These are phyloP conservation scores for Zhuliangozyma blackwelliae DNA, from an alignment of 1,139 yeast genomes.

Conservation along the genomic window DNA sequence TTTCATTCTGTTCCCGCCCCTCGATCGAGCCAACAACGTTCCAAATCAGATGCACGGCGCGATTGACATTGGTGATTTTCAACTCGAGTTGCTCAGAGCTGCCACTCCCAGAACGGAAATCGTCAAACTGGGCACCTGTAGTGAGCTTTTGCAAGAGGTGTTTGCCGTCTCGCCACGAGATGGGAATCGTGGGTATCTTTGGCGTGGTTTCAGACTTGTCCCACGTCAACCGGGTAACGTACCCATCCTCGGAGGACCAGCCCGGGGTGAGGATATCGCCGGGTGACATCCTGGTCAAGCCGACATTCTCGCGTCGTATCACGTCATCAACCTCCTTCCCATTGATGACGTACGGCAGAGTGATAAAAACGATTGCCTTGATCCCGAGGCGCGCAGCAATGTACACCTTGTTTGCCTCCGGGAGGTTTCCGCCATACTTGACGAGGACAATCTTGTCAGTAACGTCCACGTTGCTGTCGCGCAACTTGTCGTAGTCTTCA, in stretches of 20 bases:
- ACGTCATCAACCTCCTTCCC: conserved; percentile 31
- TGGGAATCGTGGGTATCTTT: conserved; percentile 69
- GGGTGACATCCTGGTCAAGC: conserved; percentile 57
- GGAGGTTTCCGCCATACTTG: conserved; percentile 46
- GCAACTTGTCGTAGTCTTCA: conserved; percentile 51
- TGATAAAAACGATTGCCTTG: conserved; percentile 34
- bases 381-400: conserved; percentile 29
- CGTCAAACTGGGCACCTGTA: conserved; percentile 41
- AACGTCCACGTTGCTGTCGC: conserved; percentile 28
- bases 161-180: conserved; percentile 67
- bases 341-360: conserved; percentile 20
- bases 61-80: conserved; percentile 44
- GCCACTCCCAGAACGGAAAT: conserved; percentile 29
- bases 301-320: conserved; percentile 64
- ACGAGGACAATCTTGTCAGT: conserved; percentile 52
- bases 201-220: conserved; percentile 55
- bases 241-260: conserved; percentile 52
- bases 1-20: conserved; percentile 76
- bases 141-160: conserved; percentile 44
- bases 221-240: conserved; percentile 35
- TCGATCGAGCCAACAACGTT: conserved; percentile 73
- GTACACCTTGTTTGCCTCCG: conserved; percentile 36
- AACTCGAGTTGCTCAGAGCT: conserved; percentile 26
- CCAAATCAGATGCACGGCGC: conserved; percentile 69
- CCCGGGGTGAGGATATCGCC: conserved; percentile 85